Conservation (phyloP, 2,329 filamentous ascomycete genomes). For the Cladorrhinum sp. region DNA sequence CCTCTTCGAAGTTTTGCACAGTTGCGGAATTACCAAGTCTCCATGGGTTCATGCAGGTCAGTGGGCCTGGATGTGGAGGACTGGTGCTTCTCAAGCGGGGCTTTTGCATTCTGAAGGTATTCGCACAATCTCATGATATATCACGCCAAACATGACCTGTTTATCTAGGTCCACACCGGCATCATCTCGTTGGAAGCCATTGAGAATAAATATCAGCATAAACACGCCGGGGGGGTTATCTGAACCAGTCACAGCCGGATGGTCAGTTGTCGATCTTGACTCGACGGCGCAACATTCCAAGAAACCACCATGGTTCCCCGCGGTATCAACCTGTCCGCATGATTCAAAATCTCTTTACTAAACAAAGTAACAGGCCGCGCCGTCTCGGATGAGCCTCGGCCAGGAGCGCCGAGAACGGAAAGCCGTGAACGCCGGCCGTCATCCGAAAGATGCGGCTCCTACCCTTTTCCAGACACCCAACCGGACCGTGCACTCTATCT, state of each 20-base stretch:
- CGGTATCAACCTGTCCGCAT: constrained; percentile 5
- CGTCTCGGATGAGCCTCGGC: constrained; percentile 1
- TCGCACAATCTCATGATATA: constrained; percentile 7
- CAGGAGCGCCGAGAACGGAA: constrained; percentile 3
- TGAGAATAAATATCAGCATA: not conserved
- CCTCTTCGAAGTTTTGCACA: constrained; percentile 9
- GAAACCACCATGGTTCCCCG: not conserved
- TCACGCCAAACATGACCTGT: constrained; percentile 6
- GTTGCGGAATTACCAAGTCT: not conserved
- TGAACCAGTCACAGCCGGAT: not conserved
- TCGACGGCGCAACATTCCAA: constrained; percentile 3
- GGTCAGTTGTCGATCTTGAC: constrained; percentile 1
- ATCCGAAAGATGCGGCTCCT: not conserved
- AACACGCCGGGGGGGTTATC: constrained; percentile 2
- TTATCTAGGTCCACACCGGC: not conserved
- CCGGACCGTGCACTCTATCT: constrained; percentile 11
- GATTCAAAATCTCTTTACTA: constrained; percentile 1
- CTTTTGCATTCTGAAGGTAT: constrained; percentile 17
- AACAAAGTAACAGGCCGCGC: not conserved
- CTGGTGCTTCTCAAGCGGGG: not conserved
- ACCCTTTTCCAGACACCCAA: not conserved
- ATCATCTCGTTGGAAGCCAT: not conserved
- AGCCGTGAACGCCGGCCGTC: not conserved
- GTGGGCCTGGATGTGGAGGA: not conserved
- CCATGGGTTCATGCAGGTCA: not conserved